Evolutionary conservation across 345 rosid species (phyloP), one percentile per base, ranked within the genome.

Genomic region (Nasturtium officinale): DNA sequence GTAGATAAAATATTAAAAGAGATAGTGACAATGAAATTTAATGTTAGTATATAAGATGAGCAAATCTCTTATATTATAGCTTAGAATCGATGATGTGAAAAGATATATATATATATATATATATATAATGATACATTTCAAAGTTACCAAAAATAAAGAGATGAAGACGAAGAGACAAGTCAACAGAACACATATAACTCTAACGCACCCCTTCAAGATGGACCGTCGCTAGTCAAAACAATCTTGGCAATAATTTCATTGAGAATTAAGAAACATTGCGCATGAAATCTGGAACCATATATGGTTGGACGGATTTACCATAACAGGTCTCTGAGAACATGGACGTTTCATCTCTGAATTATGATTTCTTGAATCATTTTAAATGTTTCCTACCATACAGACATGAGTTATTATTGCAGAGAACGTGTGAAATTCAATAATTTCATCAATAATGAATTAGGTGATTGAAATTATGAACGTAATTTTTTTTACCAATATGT

Each of bases 371-470:
- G 23, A 60, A 50, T 40, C 42, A 50, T 7, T 25, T 53, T 13
- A 18, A 52, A 52, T 72, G 63, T 72, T 42, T 52, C 55, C 70
- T 33, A 40, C 56, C 53, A 52, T 33, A 30, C 4, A 55, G 50
- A 55, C 51, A 73, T 21, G 25, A 54, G 50, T 37, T 73, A n/a
- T 54, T 18, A 53, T 63, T 64, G 57, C 48, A 21, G 16, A 65
- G 35, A 66, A 65, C 77, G 15, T 73, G 77, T 65, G 11, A 57
- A 20, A 8, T 60, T 33, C 17, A 23, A 35, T 32, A 70, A 57
- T 13, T 23, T 29, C 45, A 33, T 25, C 35, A 70, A 47, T 58
- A 58, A 61, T 51, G 38, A 28, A 18, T 29, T 72, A 62, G 64
- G 69, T 72, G 47, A 53, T 30, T 53, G 53, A 42, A n/a, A 7